Base-by-base conservation (phyloP, 1,284 basidiomycete species). In the Austroboletus novae-zelandiae region DNA sequence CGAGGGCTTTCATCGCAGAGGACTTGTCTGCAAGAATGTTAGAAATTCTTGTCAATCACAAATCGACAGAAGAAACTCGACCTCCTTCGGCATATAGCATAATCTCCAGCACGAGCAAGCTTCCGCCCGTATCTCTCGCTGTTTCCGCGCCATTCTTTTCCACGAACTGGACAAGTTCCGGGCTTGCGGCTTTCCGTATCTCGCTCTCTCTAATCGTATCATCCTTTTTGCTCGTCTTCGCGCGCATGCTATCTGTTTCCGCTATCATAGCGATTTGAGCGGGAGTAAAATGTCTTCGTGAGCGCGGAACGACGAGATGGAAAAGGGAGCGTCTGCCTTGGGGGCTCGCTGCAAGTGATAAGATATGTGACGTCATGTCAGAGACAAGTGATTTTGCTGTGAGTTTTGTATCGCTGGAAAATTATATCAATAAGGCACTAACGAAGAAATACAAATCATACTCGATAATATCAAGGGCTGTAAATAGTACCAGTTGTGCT, bases 401-500 rank as follows among this genome's bases (percentile, higher is more conserved):
- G 42, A 94, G 77, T 73, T 94, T 94, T 4, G 92, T 94, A 65
- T 94, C 92, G 59, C 90, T 93, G 59, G 6, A 36, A 17, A 32
- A 44, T 10, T 34, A 32, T 20, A 40, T 60, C 34, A 59, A 40
- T 39, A 39, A 54, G 39, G 17, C 23, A 25, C 27, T 34, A 23
- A 37, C 17, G 17, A 20, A 15, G 50, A 41, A 41, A 29, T 2
- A 15, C 17, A 27, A 34, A 72, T 9, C 81, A 45, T 65, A 92
- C 91, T 95, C 93, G 47, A 91, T 86, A 40, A 89, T 80, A 65
- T 95, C 92, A 15, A 94, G 75, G 2, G 89, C 89, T 0, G 91
- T 91, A 69, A 94, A 94, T 2, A 96, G 71, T 2, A 94, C 91
- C 27, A 90, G 74, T 62, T 94, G 91, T 0, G 92, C 92, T 57